These are phyloP conservation scores for Scolecobasidium constrictum DNA, from an alignment of 2,329 filamentous ascomycete genomes.

Conservation along the genomic window DNA sequence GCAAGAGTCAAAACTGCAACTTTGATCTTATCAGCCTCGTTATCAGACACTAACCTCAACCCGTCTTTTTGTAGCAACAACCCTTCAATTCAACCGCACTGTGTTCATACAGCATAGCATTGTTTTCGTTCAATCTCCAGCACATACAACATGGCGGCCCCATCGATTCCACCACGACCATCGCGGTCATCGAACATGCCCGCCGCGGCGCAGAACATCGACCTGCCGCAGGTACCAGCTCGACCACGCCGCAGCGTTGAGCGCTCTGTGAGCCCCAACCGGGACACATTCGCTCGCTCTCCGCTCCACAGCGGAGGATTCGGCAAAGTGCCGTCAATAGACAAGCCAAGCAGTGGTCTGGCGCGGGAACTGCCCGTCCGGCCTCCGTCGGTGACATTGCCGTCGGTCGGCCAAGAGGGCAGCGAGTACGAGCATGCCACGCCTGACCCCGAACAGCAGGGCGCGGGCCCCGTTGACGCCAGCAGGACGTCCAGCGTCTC, in stretches of 20 bases:
- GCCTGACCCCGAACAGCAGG: not conserved
- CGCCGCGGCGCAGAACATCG: slow-evolving; percentile 32
- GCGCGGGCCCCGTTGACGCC: slow-evolving; percentile 24
- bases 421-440: slow-evolving; percentile 65
- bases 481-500: slow-evolving; percentile 69
- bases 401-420: slow-evolving; percentile 81
- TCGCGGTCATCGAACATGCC: slow-evolving; percentile 36
- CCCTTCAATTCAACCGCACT: not conserved
- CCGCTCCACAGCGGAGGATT: slow-evolving; percentile 66
- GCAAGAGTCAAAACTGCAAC: too few species aligned
- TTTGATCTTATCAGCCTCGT: too few species aligned
- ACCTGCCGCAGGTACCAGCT: slow-evolving; percentile 65
- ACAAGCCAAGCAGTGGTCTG: slow-evolving; percentile 22
- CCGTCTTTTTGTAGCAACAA: too few species aligned
- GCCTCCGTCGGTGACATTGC: slow-evolving; percentile 68
- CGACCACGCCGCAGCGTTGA: slow-evolving; percentile 61
- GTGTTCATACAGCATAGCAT: not conserved
- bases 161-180: slow-evolving; percentile 53
- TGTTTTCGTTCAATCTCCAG: too few species aligned
- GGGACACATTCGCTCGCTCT: slow-evolving; percentile 72
- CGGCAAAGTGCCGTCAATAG: slow-evolving; percentile 21
- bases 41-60: too few species aligned
- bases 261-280: slow-evolving; percentile 66
- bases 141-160: slow-evolving; percentile 39
- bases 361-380: slow-evolving; percentile 39